These are phyloP conservation scores for Agastache rugosa DNA, from an alignment of 257 asterid species.

Conservation along the genomic window DNA sequence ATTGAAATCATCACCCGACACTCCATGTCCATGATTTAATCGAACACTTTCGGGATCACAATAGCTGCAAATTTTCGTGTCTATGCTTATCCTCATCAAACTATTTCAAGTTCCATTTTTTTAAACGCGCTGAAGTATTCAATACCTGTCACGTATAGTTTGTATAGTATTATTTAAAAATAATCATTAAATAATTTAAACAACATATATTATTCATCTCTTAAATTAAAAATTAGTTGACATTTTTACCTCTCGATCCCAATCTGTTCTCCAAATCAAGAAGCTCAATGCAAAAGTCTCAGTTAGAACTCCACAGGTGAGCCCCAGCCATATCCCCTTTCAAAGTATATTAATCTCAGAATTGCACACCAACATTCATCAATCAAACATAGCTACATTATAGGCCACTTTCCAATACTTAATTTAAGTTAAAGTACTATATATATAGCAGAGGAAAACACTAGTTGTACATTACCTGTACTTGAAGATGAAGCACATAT, in stretches of 20 bases:
- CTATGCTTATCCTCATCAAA: slow-evolving; percentile 25
- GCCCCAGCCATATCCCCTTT: slow-evolving; percentile 70
- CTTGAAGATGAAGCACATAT: slow-evolving; percentile 41
- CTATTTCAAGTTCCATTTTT: slow-evolving; percentile 48
- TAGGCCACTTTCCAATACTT: slow-evolving; percentile 23
- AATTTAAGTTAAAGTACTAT: no score
- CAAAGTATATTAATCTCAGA: not conserved
- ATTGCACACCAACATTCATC: not conserved
- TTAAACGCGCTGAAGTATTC: slow-evolving; percentile 33
- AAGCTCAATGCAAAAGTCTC: slow-evolving; percentile 51
- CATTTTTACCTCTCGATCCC: slow-evolving; percentile 45
- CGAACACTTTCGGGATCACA: not conserved
- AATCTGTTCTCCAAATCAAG: slow-evolving; percentile 48
- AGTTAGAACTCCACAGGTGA: slow-evolving; percentile 52
- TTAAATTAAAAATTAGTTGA: not conserved
- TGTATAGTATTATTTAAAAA: not conserved
- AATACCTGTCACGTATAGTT: slow-evolving; percentile 30
- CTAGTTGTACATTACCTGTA: slow-evolving; percentile 34
- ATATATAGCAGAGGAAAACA: not conserved
- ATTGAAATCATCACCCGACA: not conserved
- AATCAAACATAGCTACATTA: not conserved
- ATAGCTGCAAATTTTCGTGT: not conserved
- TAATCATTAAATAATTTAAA: not conserved
- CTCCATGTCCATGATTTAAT: not conserved
- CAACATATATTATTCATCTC: not conserved